Evolutionary conservation across 1,139 yeast species (phyloP).

Genomic region (Kurtzmaniella quercitrusa): DNA sequence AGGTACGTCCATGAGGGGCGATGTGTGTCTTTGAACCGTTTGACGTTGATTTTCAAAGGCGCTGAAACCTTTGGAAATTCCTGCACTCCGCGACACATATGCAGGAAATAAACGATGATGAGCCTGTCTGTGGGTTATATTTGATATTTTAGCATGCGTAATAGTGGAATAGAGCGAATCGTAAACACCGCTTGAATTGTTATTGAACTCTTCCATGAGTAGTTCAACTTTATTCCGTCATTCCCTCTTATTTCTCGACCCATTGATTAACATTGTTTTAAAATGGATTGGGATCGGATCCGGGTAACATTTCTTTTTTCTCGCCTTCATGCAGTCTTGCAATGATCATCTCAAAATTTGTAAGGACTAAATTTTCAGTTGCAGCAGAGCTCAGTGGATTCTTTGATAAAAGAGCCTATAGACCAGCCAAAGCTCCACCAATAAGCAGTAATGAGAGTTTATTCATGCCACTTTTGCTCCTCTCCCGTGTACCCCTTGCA

Average conservation of each 20-base stretch:
- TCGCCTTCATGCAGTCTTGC: background rate
- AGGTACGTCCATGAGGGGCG: conserved; percentile 48
- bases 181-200: too few species aligned
- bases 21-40: background rate
- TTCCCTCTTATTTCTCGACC: too few species aligned
- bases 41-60: background rate
- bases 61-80: background rate
- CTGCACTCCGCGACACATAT: background rate
- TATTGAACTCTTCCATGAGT: too few species aligned
- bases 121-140: background rate
- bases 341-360: conserved; percentile 3
- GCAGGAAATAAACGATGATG: background rate
- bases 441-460: conserved; percentile 67
- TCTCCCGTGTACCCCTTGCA: conserved; percentile 97
- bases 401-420: background rate
- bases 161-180: too few species aligned
- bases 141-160: too few species aligned
- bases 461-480: conserved; percentile 95
- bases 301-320: background rate
- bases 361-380: background rate
- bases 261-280: too few species aligned
- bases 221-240: too few species aligned
- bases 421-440: background rate
- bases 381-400: background rate
- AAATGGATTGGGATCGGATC: background rate